Evolutionary conservation across 768 basidiomycete genomes (phyloP).

Genomic region (Flagelloscypha sp.): DNA sequence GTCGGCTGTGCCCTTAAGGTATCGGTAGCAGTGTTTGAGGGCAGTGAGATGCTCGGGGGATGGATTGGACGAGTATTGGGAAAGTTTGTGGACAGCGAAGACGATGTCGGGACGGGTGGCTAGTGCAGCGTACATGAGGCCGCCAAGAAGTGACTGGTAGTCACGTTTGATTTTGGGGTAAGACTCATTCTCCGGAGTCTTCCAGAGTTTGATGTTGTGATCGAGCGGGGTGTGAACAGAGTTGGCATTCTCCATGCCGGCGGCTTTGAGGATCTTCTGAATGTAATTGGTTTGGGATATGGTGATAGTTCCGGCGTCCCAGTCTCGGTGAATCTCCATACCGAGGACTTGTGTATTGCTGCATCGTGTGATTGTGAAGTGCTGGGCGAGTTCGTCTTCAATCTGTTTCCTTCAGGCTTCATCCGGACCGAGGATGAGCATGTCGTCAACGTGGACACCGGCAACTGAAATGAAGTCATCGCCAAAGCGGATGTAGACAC

Average conservation of each 20-base stretch:
- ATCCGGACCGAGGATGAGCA: constrained; percentile 12
- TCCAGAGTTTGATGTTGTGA: constrained; percentile 9
- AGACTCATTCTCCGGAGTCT: constrained; percentile 1
- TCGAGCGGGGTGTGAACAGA: constrained; percentile 13
- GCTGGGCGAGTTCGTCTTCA: constrained; percentile 8
- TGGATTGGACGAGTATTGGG: constrained; percentile 21
- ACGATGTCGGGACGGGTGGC: constrained; percentile 26
- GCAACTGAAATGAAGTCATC: constrained; percentile 10
- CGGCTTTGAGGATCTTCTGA: constrained; percentile 6
- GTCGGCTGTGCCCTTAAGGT: constrained; percentile 19
- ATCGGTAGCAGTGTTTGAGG: constrained; percentile 25
- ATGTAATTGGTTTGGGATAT: constrained; percentile 14
- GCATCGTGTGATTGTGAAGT: constrained; percentile 14
- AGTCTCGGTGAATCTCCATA: constrained; percentile 14
- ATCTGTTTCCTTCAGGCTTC: neutral
- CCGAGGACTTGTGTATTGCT: constrained; percentile 16
- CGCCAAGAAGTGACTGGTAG: constrained; percentile 19
- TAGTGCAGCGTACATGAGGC: constrained; percentile 22
- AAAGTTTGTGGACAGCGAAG: constrained; percentile 18
- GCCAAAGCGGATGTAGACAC: constrained; percentile 4
- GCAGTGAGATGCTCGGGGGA: constrained; percentile 23
- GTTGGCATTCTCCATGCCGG: constrained; percentile 11
- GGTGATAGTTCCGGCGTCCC: constrained; percentile 5
- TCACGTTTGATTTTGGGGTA: constrained; percentile 6
- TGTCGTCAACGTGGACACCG: constrained; percentile 21